These are phyloP conservation scores for Pseudozyma thailandica DNA, from an alignment of 1,284 basidiomycete genomes.

Conservation along the genomic window DNA sequence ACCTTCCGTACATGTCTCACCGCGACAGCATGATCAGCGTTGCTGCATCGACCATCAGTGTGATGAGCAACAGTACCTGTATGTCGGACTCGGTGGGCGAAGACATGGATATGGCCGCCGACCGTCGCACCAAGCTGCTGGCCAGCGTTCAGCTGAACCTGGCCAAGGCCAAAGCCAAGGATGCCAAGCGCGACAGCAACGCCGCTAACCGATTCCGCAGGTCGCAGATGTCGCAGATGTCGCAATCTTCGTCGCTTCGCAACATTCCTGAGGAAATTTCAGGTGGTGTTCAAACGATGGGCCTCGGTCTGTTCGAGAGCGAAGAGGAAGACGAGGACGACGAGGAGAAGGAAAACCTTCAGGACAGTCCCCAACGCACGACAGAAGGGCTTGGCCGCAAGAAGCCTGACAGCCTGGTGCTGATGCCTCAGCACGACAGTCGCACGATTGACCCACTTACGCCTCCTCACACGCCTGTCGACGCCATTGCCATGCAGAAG, in stretches of 20 bases:
- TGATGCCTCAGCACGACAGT: constrained; percentile 28
- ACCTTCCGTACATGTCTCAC: constrained; percentile 26
- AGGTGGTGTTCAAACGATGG: constrained; percentile 34
- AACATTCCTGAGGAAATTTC: constrained; percentile 42
- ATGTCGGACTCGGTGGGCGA: constrained; percentile 48
- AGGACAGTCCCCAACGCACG: constrained; percentile 22
- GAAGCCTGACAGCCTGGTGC: constrained; percentile 28
- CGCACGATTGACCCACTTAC: constrained; percentile 29
- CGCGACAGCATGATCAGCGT: constrained; percentile 49
- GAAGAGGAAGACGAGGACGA: constrained; percentile 32
- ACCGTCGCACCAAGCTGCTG: constrained; percentile 43
- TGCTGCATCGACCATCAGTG: constrained; percentile 49
- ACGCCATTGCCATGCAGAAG: constrained; percentile 20
- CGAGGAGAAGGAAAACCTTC: constrained; percentile 24
- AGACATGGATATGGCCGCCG: constrained; percentile 36
- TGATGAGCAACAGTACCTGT: constrained; percentile 51
- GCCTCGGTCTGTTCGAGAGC: constrained; percentile 40
- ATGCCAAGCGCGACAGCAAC: constrained; percentile 39
- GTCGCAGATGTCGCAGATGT: constrained; percentile 33
- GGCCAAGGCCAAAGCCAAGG: constrained; percentile 33
- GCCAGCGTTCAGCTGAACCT: constrained; percentile 48
- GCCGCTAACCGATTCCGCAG: constrained; percentile 29
- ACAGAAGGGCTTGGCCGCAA: constrained; percentile 4
- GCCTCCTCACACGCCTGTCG: constrained; percentile 41
- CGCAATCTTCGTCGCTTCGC: constrained; percentile 39